Conservation (phyloP, 495 filamentous ascomycete species). For the Hypoxylon cercidicola region DNA sequence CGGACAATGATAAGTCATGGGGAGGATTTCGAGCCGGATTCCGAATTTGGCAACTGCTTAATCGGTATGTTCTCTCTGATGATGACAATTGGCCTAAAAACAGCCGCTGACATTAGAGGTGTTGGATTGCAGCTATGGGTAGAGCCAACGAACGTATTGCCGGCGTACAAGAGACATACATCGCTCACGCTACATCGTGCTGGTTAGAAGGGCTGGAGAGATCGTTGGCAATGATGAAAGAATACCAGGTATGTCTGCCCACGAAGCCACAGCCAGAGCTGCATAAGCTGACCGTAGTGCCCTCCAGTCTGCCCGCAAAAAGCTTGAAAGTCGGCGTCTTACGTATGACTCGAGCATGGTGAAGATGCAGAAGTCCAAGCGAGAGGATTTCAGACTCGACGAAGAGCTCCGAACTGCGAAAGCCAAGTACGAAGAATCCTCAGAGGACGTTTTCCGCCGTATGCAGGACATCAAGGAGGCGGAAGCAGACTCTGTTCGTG, state of each 20-base stretch:
- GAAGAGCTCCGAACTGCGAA: constrained; percentile 93
- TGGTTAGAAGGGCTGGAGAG: constrained; percentile 95
- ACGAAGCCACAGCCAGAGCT: background rate
- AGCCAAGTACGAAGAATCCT: constrained; percentile 96
- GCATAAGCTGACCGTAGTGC: constrained; percentile 28
- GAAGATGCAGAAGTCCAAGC: constrained; percentile 95
- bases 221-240: constrained; percentile 94
- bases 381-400: constrained; percentile 91
- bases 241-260: constrained; percentile 75
- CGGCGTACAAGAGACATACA: constrained; percentile 86
- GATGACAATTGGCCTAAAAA: background rate
- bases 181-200: constrained; percentile 79
- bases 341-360: constrained; percentile 90
- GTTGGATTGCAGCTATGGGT: constrained; percentile 72
- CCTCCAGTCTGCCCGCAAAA: constrained; percentile 81
- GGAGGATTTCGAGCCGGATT: constrained; percentile 91
- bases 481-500: constrained; percentile 83
- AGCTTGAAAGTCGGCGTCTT: constrained; percentile 89
- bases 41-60: constrained; percentile 91
- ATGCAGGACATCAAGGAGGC: constrained; percentile 98
- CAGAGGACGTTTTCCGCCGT: constrained; percentile 88
- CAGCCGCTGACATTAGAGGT: constrained; percentile 4
- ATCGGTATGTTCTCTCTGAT: constrained; percentile 65
- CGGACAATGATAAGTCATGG: constrained; percentile 90
- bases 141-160: constrained; percentile 89